A percentile compares a stretch with the other conserved stretches of the same genome.
phyloP scores from a whole-genome alignment of 2,329 filamentous ascomycete genomes.

The Hypoxylon sp. region DNA sequence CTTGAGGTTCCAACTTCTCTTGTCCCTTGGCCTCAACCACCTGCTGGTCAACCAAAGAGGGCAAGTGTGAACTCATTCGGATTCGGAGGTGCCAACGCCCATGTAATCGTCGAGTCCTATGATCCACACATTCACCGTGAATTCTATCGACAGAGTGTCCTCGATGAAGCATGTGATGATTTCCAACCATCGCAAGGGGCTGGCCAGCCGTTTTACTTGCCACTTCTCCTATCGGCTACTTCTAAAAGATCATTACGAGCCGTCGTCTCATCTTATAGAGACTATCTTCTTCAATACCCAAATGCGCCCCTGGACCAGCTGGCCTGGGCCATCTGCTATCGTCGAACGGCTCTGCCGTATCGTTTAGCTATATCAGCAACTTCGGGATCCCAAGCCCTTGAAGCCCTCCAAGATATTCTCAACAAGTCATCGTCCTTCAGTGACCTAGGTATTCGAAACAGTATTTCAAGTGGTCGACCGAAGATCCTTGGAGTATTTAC shows the following conservation, averaged over 20 bases:
- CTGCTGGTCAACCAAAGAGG: slow-evolving; percentile 57
- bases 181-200: background rate
- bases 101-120: slow-evolving; percentile 61
- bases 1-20: slow-evolving; percentile 55
- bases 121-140: slow-evolving; percentile 53
- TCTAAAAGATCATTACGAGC: slow-evolving; percentile 55
- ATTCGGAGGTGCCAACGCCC: slow-evolving; percentile 62
- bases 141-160: slow-evolving; percentile 13
- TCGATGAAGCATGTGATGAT: background rate
- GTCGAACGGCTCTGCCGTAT: slow-evolving; percentile 54
- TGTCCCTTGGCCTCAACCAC: slow-evolving; percentile 55
- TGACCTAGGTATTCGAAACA: slow-evolving; percentile 46
- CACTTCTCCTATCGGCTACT: slow-evolving; percentile 58
- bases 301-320: slow-evolving; percentile 44
- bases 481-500: slow-evolving; percentile 55
- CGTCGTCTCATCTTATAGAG: slow-evolving; percentile 48
- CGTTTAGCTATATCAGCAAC: slow-evolving; percentile 51
- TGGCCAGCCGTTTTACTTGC: slow-evolving; percentile 47
- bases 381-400: slow-evolving; percentile 46
- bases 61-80: slow-evolving; percentile 64
- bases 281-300: slow-evolving; percentile 50
- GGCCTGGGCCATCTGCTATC: slow-evolving; percentile 54
- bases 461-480: slow-evolving; percentile 36
- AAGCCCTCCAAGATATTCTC: slow-evolving; percentile 49
- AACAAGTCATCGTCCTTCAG: slow-evolving; percentile 21